Evolutionary conservation across 2,329 filamentous ascomycete genomes (phyloP).

Genomic region (Fonsecaea multimorphosa): DNA sequence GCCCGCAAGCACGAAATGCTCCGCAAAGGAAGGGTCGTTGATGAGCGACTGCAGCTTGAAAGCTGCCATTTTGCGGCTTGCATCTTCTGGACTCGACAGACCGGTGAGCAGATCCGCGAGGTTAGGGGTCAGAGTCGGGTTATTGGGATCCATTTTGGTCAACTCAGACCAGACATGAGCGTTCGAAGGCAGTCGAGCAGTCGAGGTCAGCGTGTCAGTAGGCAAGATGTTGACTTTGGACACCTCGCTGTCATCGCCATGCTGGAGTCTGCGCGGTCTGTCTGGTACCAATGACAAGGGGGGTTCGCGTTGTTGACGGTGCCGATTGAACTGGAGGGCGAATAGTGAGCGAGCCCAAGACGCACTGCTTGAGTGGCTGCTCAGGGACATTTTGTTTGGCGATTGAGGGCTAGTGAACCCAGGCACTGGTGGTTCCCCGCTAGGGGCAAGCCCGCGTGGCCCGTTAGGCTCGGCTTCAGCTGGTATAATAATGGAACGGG

Average conservation of each 20-base stretch:
- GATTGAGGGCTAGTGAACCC: not conserved
- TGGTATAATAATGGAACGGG: not conserved
- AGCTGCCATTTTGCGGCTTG: constrained; percentile 95
- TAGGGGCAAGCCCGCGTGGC: not conserved
- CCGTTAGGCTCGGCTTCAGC: constrained; percentile 10
- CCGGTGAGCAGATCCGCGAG: constrained; percentile 64
- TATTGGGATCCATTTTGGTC: constrained; percentile 32
- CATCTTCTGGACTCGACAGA: constrained; percentile 74
- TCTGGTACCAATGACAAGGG: constrained; percentile 7
- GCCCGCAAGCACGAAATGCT: constrained; percentile 90
- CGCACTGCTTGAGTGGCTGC: constrained; percentile 19
- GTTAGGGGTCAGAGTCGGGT: constrained; percentile 45
- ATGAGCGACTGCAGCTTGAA: constrained; percentile 97
- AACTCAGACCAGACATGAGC: constrained; percentile 23
- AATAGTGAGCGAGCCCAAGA: constrained; percentile 18
- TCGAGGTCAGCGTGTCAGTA: constrained; percentile 20
- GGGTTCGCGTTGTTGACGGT: constrained; percentile 9
- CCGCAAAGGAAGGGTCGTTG: constrained; percentile 93
- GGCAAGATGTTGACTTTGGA: constrained; percentile 15
- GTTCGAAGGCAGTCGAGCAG: constrained; percentile 7
- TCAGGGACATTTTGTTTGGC: constrained; percentile 11
- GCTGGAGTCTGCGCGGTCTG: constrained; percentile 8
- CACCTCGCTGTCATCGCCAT: constrained; percentile 25
- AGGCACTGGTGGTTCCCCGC: not conserved
- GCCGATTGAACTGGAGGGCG: constrained; percentile 5